phyloP scores from a whole-genome alignment of 768 basidiomycete species.

The Tylopilus sp. region DNA sequence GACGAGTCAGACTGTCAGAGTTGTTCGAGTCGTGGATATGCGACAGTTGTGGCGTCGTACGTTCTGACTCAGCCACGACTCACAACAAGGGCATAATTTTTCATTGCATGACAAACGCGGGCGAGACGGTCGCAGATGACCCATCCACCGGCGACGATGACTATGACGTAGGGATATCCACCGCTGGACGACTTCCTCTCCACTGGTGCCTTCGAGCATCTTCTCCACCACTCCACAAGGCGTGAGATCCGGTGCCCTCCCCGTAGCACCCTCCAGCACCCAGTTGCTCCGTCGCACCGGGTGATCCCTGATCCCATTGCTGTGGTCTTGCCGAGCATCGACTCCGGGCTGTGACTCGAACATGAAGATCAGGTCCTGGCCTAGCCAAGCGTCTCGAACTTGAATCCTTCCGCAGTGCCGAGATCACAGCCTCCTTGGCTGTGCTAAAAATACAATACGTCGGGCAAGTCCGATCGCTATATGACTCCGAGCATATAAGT shows the following conservation, averaged over 20 bases:
- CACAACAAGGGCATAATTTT: not conserved
- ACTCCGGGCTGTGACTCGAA: constrained; percentile 1
- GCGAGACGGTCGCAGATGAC: not conserved
- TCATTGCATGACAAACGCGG: not conserved
- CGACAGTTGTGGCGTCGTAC: constrained; percentile 8
- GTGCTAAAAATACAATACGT: not conserved
- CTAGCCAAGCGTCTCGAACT: too few species aligned
- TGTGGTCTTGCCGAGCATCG: not conserved
- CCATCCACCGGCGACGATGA: not conserved
- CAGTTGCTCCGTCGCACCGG: not conserved
- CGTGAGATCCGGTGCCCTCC: not conserved
- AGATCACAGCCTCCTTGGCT: constrained; percentile 3
- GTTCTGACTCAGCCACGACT: constrained; percentile 14
- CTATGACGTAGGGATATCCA: not conserved
- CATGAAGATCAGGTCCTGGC: not conserved
- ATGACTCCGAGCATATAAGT: constrained; percentile 3
- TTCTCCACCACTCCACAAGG: constrained; percentile 1
- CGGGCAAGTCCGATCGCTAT: not conserved
- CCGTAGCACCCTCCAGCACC: not conserved
- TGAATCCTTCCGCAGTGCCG: not conserved
- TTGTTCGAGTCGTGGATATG: too few species aligned
- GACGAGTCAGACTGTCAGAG: not conserved
- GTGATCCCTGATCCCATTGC: not conserved
- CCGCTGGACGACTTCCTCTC: not conserved
- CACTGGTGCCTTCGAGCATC: not conserved